Conservation (phyloP, 495 filamentous ascomycete genomes). For the Penicillium macrosclerotiorum region DNA sequence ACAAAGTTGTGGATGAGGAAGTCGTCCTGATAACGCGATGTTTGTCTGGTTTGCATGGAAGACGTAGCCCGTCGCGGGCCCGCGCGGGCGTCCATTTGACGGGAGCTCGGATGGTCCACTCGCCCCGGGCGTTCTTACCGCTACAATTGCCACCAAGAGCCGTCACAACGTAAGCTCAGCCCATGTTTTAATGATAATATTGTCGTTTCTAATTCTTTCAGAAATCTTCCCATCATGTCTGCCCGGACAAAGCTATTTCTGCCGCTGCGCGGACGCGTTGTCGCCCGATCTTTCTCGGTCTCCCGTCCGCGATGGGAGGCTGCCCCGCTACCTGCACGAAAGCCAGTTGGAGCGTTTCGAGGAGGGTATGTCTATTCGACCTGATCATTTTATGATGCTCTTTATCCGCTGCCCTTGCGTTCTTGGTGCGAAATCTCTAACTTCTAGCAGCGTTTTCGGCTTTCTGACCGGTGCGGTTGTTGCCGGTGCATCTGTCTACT, state of each 20-base stretch:
- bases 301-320: slow-evolving; percentile 35
- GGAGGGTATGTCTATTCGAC: slow-evolving; percentile 85
- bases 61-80: too few relatives aligned
- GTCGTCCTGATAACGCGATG: slow-evolving; percentile 11
- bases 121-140: too few relatives aligned
- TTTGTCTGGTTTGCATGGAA: slow-evolving; percentile 33
- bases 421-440: not conserved
- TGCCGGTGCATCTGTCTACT: slow-evolving; percentile 79
- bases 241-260: slow-evolving; percentile 19
- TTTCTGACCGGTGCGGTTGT: slow-evolving; percentile 85
- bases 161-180: slow-evolving; percentile 9
- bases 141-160: slow-evolving; percentile 13
- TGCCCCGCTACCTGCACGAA: slow-evolving; percentile 62
- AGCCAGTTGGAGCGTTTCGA: slow-evolving; percentile 86
- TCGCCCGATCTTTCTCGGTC: slow-evolving; percentile 34
- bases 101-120: not conserved
- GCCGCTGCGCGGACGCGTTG: slow-evolving; percentile 25
- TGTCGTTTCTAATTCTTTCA: slow-evolving; percentile 5
- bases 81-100: not conserved
- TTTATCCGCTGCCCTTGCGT: not conserved
- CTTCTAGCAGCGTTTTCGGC: slow-evolving; percentile 69
- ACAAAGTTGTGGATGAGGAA: slow-evolving; percentile 1
- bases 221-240: slow-evolving; percentile 23
- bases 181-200: not conserved
- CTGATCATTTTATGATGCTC: not conserved